phyloP scores from a whole-genome alignment of 148 eudicot genomes.

The Hydrangea macrophylla region DNA sequence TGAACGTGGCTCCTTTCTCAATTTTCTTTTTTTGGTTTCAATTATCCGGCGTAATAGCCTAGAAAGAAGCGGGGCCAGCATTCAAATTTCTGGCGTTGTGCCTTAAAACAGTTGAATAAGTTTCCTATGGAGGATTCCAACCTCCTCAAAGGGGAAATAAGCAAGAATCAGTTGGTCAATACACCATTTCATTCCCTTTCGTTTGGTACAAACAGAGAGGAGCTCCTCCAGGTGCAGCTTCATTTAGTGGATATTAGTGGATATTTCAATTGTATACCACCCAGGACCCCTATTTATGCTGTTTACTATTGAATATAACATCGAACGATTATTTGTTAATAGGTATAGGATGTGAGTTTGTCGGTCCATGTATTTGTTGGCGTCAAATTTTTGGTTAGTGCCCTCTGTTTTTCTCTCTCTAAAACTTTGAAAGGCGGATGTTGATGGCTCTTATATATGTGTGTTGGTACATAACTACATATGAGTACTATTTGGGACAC shows the following conservation, averaged over 20 bases:
- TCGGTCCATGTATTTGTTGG: too few species aligned
- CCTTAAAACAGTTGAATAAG: conserved; percentile 8
- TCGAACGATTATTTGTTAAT: too few species aligned
- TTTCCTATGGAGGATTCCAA: conserved; percentile 7
- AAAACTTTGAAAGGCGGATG: too few species aligned
- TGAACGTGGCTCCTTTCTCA: not conserved
- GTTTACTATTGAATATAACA: too few species aligned
- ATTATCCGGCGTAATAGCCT: not conserved
- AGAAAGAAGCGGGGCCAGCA: conserved; percentile 17
- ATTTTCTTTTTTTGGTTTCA: not conserved
- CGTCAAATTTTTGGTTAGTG: too few species aligned
- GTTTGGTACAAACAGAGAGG: not conserved
- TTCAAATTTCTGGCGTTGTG: conserved; percentile 14
- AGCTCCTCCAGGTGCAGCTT: conserved; percentile 17
- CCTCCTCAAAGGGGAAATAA: conserved; percentile 1
- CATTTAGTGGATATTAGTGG: not conserved
- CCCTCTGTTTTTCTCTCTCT: too few species aligned
- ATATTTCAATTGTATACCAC: too few species aligned
- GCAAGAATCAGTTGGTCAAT: conserved; percentile 13
- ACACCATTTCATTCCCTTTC: conserved; percentile 8
- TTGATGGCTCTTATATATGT: too few species aligned
- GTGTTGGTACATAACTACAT: too few species aligned
- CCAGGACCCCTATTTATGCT: too few species aligned
- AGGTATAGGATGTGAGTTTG: too few species aligned
- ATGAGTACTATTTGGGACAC: too few species aligned